Evolutionary conservation across 768 basidiomycete species (phyloP).

Genomic region (Punctularia strigosozonata): DNA sequence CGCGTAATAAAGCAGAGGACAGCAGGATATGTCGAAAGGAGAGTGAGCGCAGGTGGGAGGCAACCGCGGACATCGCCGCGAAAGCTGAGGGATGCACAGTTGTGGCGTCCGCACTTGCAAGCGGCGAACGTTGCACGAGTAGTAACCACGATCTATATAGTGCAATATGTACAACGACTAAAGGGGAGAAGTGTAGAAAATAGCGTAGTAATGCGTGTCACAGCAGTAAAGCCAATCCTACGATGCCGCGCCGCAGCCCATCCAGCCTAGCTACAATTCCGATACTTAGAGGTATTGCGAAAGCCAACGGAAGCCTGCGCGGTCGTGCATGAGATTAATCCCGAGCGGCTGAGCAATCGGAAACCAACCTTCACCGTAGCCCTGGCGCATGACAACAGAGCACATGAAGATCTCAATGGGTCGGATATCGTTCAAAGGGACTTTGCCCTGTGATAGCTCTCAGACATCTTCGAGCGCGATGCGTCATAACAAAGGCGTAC

Average conservation of each 20-base stretch:
- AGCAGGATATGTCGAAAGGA: constrained; percentile 43
- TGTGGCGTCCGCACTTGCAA: no score
- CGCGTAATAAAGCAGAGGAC: constrained; percentile 44
- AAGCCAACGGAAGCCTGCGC: constrained; percentile 81
- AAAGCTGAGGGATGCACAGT: no score
- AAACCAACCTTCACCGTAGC: constrained; percentile 82
- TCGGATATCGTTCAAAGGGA: constrained; percentile 90
- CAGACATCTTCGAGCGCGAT: not conserved
- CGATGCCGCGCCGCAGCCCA: not conserved
- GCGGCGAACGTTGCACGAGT: no score
- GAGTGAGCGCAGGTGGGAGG: no score
- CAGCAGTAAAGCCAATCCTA: not conserved
- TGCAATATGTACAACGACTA: no score
- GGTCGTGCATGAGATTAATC: constrained; percentile 2
- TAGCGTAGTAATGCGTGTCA: not conserved
- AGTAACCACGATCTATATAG: no score
- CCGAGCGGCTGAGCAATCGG: constrained; percentile 3
- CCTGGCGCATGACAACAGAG: constrained; percentile 97
- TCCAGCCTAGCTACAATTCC: no score
- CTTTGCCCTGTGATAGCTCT: constrained; percentile 63
- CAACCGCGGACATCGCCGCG: no score
- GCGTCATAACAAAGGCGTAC: constrained; percentile 27
- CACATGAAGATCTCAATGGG: constrained; percentile 99
- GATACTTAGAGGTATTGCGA: constrained; percentile 76
- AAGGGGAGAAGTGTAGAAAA: constrained; percentile 2